phyloP scores from a whole-genome alignment of 1,139 yeast species.

The Suhomyces ambrosiae region DNA sequence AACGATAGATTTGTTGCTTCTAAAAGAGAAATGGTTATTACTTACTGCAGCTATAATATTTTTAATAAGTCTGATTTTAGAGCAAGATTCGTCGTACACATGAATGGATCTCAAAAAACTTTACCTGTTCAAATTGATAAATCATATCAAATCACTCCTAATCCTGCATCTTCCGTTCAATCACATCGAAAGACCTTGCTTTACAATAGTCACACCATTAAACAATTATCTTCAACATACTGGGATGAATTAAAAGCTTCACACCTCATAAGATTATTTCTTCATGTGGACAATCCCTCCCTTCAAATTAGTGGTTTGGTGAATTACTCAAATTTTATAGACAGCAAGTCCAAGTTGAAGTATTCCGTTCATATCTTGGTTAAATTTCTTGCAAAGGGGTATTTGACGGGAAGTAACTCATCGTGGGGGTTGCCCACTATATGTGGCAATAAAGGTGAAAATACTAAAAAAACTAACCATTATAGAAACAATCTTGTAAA shows the following conservation, averaged over 20 bases:
- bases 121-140: constrained; percentile 31
- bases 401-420: constrained; percentile 29
- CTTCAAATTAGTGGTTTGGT: constrained; percentile 40
- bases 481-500: constrained; percentile 41
- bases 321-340: constrained; percentile 27
- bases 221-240: constrained; percentile 21
- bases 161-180: constrained; percentile 7
- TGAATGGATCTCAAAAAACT: constrained; percentile 23
- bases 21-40: constrained; percentile 42
- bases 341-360: constrained; percentile 19
- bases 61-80: constrained; percentile 51
- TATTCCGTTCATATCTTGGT: constrained; percentile 25
- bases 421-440: constrained; percentile 34
- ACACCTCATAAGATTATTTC: constrained; percentile 34
- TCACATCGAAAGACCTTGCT: constrained; percentile 20
- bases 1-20: constrained; percentile 11
- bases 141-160: constrained; percentile 33
- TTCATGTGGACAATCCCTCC: constrained; percentile 38
- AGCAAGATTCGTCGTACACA: constrained; percentile 35
- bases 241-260: constrained; percentile 46
- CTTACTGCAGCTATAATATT: constrained; percentile 53
- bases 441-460: constrained; percentile 31
- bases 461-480: constrained; percentile 27
- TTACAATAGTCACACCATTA: constrained; percentile 23
- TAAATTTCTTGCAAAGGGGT: constrained; percentile 30